These are phyloP conservation scores for Hirsutella minnesotensis DNA, from an alignment of 2,329 filamentous ascomycete species.

Conservation along the genomic window DNA sequence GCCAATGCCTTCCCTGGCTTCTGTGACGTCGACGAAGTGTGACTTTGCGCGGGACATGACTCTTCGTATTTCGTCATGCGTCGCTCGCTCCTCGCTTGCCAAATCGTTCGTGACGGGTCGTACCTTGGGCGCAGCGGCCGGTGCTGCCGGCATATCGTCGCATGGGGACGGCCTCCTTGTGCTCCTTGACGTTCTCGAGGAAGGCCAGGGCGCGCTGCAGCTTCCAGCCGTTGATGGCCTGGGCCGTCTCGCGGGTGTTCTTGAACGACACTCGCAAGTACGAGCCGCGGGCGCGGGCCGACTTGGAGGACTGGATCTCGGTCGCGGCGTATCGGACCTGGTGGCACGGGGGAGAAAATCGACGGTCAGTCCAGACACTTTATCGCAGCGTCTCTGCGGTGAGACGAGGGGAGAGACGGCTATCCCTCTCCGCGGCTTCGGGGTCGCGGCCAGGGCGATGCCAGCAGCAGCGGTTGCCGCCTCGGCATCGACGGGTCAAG, in stretches of 20 bases:
- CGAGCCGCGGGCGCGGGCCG: constrained; percentile 93
- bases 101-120: constrained; percentile 28
- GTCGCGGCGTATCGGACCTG: constrained; percentile 95
- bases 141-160: constrained; percentile 93
- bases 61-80: not conserved
- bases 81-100: not conserved
- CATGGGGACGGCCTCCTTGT: constrained; percentile 97
- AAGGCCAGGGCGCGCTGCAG: constrained; percentile 87
- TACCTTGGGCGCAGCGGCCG: constrained; percentile 96
- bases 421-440: not conserved
- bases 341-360: not conserved
- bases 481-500: not conserved
- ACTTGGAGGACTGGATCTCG: constrained; percentile 79
- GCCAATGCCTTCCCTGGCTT: constrained; percentile 4
- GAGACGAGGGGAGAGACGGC: not conserved
- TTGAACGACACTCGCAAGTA: constrained; percentile 99
- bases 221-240: constrained; percentile 99
- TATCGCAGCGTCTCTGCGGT: too few species aligned
- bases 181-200: constrained; percentile 95
- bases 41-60: not conserved
- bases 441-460: not conserved
- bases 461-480: not conserved
- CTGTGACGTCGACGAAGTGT: not conserved
- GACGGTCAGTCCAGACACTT: too few species aligned
- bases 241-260: constrained; percentile 99